Conservation (phyloP, 805 yeast species). For the Candida tallmaniae region DNA sequence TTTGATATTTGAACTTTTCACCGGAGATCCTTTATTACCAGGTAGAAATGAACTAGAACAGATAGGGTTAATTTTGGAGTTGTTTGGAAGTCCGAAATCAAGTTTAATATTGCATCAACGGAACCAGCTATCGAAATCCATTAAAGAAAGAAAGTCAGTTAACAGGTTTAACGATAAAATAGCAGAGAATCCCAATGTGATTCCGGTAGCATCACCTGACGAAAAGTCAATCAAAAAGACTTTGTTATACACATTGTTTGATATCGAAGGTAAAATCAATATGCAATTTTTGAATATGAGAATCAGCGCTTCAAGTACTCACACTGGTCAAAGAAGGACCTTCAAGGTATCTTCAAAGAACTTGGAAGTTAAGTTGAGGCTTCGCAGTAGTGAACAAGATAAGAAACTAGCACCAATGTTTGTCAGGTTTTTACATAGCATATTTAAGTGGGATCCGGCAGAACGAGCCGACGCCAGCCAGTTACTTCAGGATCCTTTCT, state of each 20-base stretch:
- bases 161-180: constrained; percentile 6
- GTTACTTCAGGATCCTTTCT: constrained; percentile 23
- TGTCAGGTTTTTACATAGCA: constrained; percentile 22
- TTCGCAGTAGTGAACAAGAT: constrained; percentile 12
- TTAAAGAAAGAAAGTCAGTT: constrained; percentile 12
- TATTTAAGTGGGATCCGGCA: constrained; percentile 38
- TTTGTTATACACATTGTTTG: constrained; percentile 34
- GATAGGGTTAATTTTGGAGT: constrained; percentile 37
- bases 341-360: constrained; percentile 26
- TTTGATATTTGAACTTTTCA: constrained; percentile 33
- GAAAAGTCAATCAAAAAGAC: constrained; percentile 33
- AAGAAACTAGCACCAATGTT: constrained; percentile 15
- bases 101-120: constrained; percentile 36
- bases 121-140: constrained; percentile 24
- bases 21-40: constrained; percentile 41
- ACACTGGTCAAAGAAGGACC: constrained; percentile 13
- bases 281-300: constrained; percentile 25
- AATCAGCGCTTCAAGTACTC: constrained; percentile 6
- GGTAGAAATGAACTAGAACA: constrained; percentile 48
- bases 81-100: constrained; percentile 46
- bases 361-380: constrained; percentile 26
- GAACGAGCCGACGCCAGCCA: constrained; percentile 22
- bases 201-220: constrained; percentile 13
- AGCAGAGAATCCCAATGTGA: background rate
- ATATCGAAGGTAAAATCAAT: constrained; percentile 34